Base-by-base conservation (phyloP, 2,329 filamentous ascomycete species). In the Onygenales sp. region DNA sequence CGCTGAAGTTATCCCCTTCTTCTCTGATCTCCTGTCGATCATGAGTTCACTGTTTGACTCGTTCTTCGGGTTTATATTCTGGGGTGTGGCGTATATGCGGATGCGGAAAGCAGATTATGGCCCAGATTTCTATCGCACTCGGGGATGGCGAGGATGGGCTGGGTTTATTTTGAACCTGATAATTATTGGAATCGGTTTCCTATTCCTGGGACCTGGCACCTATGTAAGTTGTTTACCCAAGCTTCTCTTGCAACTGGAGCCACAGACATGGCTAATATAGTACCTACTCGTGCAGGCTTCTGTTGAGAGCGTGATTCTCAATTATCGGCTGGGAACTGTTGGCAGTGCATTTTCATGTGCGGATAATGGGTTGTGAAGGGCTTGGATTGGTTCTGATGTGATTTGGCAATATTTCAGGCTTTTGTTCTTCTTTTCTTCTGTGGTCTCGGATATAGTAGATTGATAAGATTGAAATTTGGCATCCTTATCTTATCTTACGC, bases 1-100 rank as follows among this genome's bases (percentile, higher is more conserved):
- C 61, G 87, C 91, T 1, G 87, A 95, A 67, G 85, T 95, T 45
- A 95, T 96, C 63, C 90, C 90, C 0, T 95, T 95, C 78, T 95
- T 96, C 74, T 86, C 84, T 7, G 89, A 89, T 56, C 74, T 79
- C 59, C 69, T 80, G 13, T 73, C 73, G 4, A 71, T 78, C 50
- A 77, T 77, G 75, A 77, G 74, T 54, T 89, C 89, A 3, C 79
- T 95, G 1, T 95, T 95, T 65, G 89, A 95, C 71, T 92, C 87
- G 0, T 75, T 75, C 60, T 75, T 75, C 63, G 91, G 91, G 27
- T 96, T 95, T 76, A 95, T 95, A 65, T 96, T 95, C 76, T 96
- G 73, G 73, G 73, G 72, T 13, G 67, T 71, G 2, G 72, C 73
- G 2, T 75, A 75, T 60, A 58, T 75, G 39, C 67, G 71, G 36